phyloP scores from a whole-genome alignment of 2,329 filamentous ascomycete species.

The Aureobasidium sp. region DNA sequence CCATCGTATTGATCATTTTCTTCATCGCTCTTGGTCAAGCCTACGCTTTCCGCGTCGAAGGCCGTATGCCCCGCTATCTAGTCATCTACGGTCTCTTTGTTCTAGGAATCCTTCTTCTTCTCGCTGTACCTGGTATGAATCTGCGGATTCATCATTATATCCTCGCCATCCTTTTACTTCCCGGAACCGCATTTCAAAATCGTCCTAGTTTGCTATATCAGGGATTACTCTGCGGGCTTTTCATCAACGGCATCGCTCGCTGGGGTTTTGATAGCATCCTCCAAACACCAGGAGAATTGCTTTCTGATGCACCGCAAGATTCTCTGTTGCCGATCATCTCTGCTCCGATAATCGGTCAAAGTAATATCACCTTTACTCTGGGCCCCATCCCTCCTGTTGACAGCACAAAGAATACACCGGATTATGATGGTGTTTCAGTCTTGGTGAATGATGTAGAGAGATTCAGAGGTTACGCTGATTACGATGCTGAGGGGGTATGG shows the following conservation, averaged over 20 bases:
- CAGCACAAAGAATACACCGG: slow-evolving; percentile 41
- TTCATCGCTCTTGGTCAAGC: slow-evolving; percentile 78
- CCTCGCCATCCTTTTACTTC: slow-evolving; percentile 84
- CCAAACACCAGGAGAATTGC: slow-evolving; percentile 81
- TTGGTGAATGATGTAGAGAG: slow-evolving; percentile 89
- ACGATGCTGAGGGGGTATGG: slow-evolving; percentile 57
- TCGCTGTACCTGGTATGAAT: slow-evolving; percentile 79
- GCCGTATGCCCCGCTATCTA: slow-evolving; percentile 80
- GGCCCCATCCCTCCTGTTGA: slow-evolving; percentile 35
- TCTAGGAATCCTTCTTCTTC: slow-evolving; percentile 71
- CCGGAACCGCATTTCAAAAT: slow-evolving; percentile 90
- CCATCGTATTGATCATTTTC: slow-evolving; percentile 77
- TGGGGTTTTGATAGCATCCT: slow-evolving; percentile 95
- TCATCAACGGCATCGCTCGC: slow-evolving; percentile 92
- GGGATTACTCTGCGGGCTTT: slow-evolving; percentile 88
- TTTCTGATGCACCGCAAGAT: slow-evolving; percentile 57
- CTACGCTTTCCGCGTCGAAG: slow-evolving; percentile 89
- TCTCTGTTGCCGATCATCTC: slow-evolving; percentile 63
- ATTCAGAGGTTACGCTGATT: slow-evolving; percentile 67
- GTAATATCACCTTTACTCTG: slow-evolving; percentile 74
- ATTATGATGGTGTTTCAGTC: slow-evolving; percentile 79
- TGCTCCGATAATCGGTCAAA: slow-evolving; percentile 47
- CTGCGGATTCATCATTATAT: slow-evolving; percentile 97
- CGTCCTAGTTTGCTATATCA: slow-evolving; percentile 88
- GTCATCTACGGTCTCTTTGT: slow-evolving; percentile 79